Evolutionary conservation across 331 rosid species (phyloP).

Genomic region (Erythrophleum ivorense): DNA sequence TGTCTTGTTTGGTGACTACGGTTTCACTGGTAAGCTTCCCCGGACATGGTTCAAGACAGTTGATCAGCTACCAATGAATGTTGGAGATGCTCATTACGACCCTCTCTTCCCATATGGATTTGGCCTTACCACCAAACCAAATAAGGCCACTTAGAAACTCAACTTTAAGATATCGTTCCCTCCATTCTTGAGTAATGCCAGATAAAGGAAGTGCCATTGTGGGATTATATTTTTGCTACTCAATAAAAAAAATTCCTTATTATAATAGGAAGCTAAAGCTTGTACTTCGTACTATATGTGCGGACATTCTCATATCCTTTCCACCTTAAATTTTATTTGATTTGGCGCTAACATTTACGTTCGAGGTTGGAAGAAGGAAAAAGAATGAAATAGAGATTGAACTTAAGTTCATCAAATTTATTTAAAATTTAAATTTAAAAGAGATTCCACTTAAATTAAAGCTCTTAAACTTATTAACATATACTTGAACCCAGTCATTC

Average conservation of each 20-base stretch:
- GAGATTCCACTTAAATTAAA: no score
- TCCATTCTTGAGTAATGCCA: background rate
- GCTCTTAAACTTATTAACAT: no score
- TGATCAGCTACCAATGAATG: constrained; percentile 77
- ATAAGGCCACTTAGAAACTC: constrained; percentile 35
- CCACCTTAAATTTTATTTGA: no score
- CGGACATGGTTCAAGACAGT: constrained; percentile 76
- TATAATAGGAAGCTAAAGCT: background rate
- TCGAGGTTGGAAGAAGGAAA: no score
- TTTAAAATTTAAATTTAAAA: no score
- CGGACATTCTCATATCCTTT: background rate
- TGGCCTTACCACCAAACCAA: constrained; percentile 65
- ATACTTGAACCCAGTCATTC: no score
- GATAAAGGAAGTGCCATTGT: background rate
- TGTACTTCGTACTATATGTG: background rate
- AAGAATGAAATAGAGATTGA: no score
- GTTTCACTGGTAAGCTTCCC: constrained; percentile 72
- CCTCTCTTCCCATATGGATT: constrained; percentile 78
- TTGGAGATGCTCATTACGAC: constrained; percentile 70
- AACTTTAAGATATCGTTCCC: background rate
- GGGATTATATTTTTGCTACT: background rate
- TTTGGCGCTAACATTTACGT: no score
- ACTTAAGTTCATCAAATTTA: no score
- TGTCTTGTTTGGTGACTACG: constrained; percentile 68
- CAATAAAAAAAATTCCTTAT: background rate